phyloP scores from a whole-genome alignment of 139 green algal species.

The Volvox africanus region DNA sequence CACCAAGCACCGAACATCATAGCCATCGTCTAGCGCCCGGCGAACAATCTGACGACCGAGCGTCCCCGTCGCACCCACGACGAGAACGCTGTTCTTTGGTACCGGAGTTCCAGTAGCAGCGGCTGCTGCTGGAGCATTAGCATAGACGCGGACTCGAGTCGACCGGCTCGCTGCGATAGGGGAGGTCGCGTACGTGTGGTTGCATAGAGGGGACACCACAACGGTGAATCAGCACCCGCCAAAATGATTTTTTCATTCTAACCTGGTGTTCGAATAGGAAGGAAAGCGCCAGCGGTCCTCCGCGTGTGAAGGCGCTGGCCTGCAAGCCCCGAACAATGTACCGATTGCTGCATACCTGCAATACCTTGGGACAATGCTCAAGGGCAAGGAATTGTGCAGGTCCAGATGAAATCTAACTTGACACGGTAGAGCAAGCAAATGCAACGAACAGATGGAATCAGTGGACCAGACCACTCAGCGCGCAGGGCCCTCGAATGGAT shows the following conservation, averaged over 20 bases:
- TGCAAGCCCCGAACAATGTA: not conserved
- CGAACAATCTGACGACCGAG: slow-evolving; percentile 97
- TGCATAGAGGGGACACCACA: not conserved
- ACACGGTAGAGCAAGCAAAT: not conserved
- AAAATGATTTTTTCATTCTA: not conserved
- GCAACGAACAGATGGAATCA: not conserved
- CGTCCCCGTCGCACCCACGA: slow-evolving; percentile 96
- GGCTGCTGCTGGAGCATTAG: slow-evolving; percentile 28
- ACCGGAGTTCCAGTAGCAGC: slow-evolving; percentile 53
- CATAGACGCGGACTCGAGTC: slow-evolving; percentile 23
- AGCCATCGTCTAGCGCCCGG: slow-evolving; percentile 96
- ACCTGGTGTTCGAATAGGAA: slow-evolving; percentile 18
- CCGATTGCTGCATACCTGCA: not conserved
- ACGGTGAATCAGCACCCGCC: not conserved
- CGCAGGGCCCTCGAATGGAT: slow-evolving; percentile 9
- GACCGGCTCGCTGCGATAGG: slow-evolving; percentile 19
- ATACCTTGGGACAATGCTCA: not conserved
- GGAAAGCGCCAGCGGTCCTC: not conserved
- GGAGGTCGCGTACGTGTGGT: not conserved
- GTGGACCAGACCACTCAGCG: not conserved
- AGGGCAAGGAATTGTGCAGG: not conserved
- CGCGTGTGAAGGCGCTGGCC: slow-evolving; percentile 21
- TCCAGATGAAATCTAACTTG: not conserved
- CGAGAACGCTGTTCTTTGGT: slow-evolving; percentile 85
- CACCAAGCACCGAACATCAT: slow-evolving; percentile 98